Percentiles rank a stretch among this genome's conserved stretches.
Conservation (phyloP, 2,329 filamentous ascomycete genomes). For the Sporothrix schenckii region DNA sequence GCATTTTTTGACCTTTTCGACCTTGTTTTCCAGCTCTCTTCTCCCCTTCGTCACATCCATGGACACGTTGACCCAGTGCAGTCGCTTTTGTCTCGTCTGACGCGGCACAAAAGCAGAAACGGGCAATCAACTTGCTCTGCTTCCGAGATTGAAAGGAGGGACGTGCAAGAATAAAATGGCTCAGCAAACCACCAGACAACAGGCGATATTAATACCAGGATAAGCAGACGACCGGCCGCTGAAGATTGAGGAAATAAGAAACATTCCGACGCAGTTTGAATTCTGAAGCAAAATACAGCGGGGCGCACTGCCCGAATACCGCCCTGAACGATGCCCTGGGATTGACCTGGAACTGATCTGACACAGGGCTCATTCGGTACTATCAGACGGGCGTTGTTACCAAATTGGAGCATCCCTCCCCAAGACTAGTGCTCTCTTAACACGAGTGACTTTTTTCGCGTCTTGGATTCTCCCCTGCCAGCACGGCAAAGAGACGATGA, state of each 20-base stretch:
- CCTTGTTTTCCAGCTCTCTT: slow-evolving; percentile 1
- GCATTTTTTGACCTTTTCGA: neutral
- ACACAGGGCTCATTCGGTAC: neutral
- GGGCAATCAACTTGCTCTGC: slow-evolving; percentile 5
- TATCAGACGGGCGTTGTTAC: neutral
- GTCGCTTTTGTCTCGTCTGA: neutral
- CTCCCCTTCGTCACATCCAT: neutral
- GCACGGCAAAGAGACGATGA: too few relatives aligned
- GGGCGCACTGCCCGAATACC: neutral
- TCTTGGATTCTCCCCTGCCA: too few relatives aligned
- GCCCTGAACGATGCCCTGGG: too few relatives aligned
- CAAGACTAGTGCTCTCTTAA: slow-evolving; percentile 16
- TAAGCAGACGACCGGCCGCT: neutral
- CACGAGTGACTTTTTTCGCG: neutral
- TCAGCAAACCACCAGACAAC: neutral
- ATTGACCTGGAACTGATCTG: neutral
- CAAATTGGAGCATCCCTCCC: neutral
- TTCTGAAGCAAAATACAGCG: neutral
- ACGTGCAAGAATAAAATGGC: neutral
- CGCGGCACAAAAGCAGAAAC: slow-evolving; percentile 16
- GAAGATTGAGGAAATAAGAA: slow-evolving; percentile 2
- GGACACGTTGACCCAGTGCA: slow-evolving; percentile 7
- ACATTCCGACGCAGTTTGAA: neutral
- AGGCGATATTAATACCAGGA: slow-evolving; percentile 20
- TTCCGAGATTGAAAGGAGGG: neutral